Percentiles rank a stretch among this genome's conserved stretches.
Evolutionary conservation across 139 green algal genomes (phyloP).

Genomic region (Edaphochlamys debaryana): DNA sequence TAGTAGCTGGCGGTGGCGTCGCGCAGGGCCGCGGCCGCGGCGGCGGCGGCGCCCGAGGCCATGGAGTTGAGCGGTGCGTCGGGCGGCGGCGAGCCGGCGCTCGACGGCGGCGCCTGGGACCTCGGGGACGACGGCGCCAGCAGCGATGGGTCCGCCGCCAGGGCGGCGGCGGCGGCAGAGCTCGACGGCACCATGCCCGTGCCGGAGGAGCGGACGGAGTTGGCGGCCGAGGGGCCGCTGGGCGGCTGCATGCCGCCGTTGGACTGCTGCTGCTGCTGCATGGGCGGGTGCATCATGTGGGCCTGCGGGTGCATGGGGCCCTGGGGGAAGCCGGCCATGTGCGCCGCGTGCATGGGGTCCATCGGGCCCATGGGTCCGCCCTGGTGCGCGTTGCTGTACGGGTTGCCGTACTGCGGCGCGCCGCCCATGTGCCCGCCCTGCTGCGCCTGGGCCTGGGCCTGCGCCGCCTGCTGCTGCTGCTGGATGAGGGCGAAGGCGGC

Average conservation of each 20-base stretch:
- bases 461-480: constrained; percentile 19
- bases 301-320: too few species aligned
- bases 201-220: constrained; percentile 3
- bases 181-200: constrained; percentile 8
- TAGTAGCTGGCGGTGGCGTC: constrained; percentile 44
- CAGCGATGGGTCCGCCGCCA: not conserved
- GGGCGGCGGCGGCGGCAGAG: not conserved
- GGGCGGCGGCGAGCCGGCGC: not conserved
- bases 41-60: not conserved
- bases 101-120: not conserved
- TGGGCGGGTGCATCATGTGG: too few species aligned
- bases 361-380: too few species aligned
- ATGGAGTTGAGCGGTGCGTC: not conserved
- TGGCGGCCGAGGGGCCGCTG: not conserved
- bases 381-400: too few species aligned
- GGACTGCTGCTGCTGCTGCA: not conserved
- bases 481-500: constrained; percentile 15
- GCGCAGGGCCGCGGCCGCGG: not conserved
- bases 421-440: not conserved
- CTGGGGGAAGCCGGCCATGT: too few species aligned
- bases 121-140: not conserved
- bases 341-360: too few species aligned
- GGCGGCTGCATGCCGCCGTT: not conserved
- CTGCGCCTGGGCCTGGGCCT: not conserved
- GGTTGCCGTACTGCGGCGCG: too few species aligned